These are phyloP conservation scores for Beauveria brongniartii DNA, from an alignment of 2,329 filamentous ascomycete species.

Conservation along the genomic window DNA sequence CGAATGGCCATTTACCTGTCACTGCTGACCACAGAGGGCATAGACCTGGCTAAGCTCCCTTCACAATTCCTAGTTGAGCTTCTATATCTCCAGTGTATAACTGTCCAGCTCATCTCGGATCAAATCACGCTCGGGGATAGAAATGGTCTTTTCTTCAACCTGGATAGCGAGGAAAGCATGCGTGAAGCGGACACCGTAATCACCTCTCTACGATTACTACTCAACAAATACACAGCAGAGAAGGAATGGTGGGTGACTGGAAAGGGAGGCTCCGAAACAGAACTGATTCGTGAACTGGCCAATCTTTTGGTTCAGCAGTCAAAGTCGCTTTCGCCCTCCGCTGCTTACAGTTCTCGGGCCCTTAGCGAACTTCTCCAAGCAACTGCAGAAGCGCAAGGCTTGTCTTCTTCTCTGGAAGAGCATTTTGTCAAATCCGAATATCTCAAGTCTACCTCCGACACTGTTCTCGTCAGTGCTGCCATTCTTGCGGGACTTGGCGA, in stretches of 20 bases:
- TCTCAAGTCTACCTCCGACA: slow-evolving; percentile 38
- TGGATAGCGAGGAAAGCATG: slow-evolving; percentile 28
- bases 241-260: slow-evolving; percentile 32
- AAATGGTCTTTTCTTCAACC: slow-evolving; percentile 38
- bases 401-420: slow-evolving; percentile 36
- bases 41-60: slow-evolving; percentile 32
- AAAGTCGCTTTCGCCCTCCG: slow-evolving; percentile 31
- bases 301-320: slow-evolving; percentile 37
- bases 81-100: slow-evolving; percentile 43
- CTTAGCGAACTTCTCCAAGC: slow-evolving; percentile 42
- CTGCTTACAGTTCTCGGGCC: slow-evolving; percentile 45
- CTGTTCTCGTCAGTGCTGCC: slow-evolving; percentile 40
- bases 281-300: slow-evolving; percentile 34
- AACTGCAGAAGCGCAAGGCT: slow-evolving; percentile 39
- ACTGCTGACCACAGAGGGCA: slow-evolving; percentile 41
- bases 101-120: slow-evolving; percentile 43
- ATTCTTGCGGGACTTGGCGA: slow-evolving; percentile 46
- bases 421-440: slow-evolving; percentile 37
- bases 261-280: slow-evolving; percentile 24
- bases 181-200: slow-evolving; percentile 36
- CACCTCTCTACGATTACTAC: slow-evolving; percentile 28
- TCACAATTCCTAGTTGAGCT: slow-evolving; percentile 39
- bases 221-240: slow-evolving; percentile 27
- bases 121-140: slow-evolving; percentile 39
- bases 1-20: slow-evolving; percentile 67